These are phyloP conservation scores for Ramalina peruviana DNA, from an alignment of 495 filamentous ascomycete genomes.

Conservation along the genomic window DNA sequence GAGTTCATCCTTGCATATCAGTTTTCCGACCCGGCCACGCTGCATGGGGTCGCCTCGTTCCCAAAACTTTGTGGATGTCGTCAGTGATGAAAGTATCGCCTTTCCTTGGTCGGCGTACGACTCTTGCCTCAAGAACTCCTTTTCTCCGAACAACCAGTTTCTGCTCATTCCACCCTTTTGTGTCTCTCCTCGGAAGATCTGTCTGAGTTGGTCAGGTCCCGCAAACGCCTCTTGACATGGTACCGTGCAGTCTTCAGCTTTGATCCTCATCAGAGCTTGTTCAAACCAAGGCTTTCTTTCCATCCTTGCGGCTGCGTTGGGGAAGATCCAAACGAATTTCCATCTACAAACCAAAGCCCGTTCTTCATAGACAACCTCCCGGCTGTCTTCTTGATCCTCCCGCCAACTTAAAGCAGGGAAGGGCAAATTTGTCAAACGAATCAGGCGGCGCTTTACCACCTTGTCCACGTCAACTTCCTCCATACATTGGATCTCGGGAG, in stretches of 20 bases:
- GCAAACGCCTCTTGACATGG: conserved; percentile 4
- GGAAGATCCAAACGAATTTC: conserved; percentile 20
- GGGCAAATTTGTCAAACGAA: conserved; percentile 38
- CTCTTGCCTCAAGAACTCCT: conserved; percentile 10
- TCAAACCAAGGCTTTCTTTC: conserved; percentile 14
- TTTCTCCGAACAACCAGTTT: conserved; percentile 7
- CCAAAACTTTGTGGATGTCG: neutral
- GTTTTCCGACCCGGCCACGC: conserved; percentile 7
- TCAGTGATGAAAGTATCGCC: neutral
- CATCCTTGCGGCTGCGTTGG: conserved; percentile 12
- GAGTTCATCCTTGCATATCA: neutral
- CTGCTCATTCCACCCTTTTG: conserved; percentile 17
- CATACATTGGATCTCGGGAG: conserved; percentile 27
- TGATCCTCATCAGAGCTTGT: conserved; percentile 12
- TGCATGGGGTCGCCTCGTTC: conserved; percentile 9
- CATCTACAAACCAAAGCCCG: conserved; percentile 26
- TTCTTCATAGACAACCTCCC: conserved; percentile 17
- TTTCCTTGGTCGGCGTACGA: neutral
- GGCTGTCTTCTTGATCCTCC: conserved; percentile 6
- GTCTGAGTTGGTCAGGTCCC: conserved; percentile 13
- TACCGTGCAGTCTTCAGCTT: conserved; percentile 14
- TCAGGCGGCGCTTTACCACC: conserved; percentile 23
- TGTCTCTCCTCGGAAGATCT: conserved; percentile 21
- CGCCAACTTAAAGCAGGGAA: conserved; percentile 26
- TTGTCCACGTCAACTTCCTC: conserved; percentile 26